Evolutionary conservation across 2,329 filamentous ascomycete species (phyloP).

Genomic region (Neopestalotiopsis sp.): DNA sequence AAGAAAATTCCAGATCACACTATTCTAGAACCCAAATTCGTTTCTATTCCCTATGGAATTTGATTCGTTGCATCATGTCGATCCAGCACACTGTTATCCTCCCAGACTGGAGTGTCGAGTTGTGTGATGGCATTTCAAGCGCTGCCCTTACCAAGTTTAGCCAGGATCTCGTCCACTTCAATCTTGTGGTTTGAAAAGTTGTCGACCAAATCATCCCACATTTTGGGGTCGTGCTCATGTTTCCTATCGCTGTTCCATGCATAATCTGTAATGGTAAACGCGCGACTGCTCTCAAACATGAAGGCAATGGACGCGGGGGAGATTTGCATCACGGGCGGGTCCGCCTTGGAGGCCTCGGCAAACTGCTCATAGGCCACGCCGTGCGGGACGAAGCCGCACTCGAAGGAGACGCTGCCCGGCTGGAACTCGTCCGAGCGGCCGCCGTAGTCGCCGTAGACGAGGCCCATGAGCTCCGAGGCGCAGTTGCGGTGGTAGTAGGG

Average conservation of each 20-base stretch:
- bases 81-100: not conserved
- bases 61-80: too few relatives aligned
- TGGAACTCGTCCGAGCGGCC: constrained; percentile 46
- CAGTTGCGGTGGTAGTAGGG: constrained; percentile 71
- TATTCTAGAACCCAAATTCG: too few relatives aligned
- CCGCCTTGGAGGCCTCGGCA: constrained; percentile 52
- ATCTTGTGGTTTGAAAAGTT: constrained; percentile 47
- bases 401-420: constrained; percentile 50
- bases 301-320: constrained; percentile 54
- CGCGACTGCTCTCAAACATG: constrained; percentile 57
- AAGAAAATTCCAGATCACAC: too few relatives aligned
- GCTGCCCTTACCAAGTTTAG: not conserved
- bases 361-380: constrained; percentile 52
- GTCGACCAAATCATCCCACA: constrained; percentile 61
- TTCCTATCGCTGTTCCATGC: constrained; percentile 47
- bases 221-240: constrained; percentile 52
- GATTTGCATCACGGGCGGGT: constrained; percentile 50
- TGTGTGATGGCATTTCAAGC: not conserved
- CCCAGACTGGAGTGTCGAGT: not conserved
- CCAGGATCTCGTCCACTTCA: constrained; percentile 13
- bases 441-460: constrained; percentile 41
- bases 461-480: constrained; percentile 62
- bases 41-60: too few relatives aligned
- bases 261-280: constrained; percentile 64
- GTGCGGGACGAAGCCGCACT: constrained; percentile 52